Evolutionary conservation across 768 basidiomycete species (phyloP), one percentile per base, ranked within the genome.

Genomic region (Sarcodon sp.): DNA sequence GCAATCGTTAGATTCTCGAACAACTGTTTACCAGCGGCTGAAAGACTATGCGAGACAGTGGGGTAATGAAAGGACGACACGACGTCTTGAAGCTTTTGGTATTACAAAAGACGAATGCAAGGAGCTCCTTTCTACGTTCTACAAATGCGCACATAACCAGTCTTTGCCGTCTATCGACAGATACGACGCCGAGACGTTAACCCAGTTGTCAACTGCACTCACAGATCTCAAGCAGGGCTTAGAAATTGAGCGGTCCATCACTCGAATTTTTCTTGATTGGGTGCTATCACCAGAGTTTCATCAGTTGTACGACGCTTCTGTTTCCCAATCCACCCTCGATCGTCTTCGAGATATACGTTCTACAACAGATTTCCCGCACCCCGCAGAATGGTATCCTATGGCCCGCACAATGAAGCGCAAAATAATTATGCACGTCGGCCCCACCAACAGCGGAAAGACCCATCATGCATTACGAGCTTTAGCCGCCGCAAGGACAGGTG

Each of bases 361-460:
- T 4, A 64, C 69, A 2, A 67, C 72, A 0, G 66, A 75, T 55
- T 55, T 66, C 11, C 56, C 63, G n/a, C 69, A 65, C 49, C 74
- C 75, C 0, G 72, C 71, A 0, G 79, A 80, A 50, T 58, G 65
- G 9, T 80, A 60, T 55, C 57, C 66, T 0, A 13, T 46, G 7
- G 79, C 90, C 0, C 79, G 94, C 8, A 57, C 61, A 9, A 66
- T 80, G 53, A 72, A 70, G 13, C 52, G 93, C 15, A 87, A 82
- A 55, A 69, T 98, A 55, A 83, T 93, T 61, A 82, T 98, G 71
- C 94, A 99, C 57, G 90, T 99, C 36, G 96, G 94, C 0, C 96
- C 96, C 0, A 98, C 96, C 18, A 99, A 98, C 63, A 89, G 87
- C 52, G 96, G 94, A 32, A 99, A 99, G 68, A 99, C 94, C 0